These are phyloP conservation scores for Malassezia psittaci DNA, from an alignment of 1,284 basidiomycete species.

Conservation along the genomic window DNA sequence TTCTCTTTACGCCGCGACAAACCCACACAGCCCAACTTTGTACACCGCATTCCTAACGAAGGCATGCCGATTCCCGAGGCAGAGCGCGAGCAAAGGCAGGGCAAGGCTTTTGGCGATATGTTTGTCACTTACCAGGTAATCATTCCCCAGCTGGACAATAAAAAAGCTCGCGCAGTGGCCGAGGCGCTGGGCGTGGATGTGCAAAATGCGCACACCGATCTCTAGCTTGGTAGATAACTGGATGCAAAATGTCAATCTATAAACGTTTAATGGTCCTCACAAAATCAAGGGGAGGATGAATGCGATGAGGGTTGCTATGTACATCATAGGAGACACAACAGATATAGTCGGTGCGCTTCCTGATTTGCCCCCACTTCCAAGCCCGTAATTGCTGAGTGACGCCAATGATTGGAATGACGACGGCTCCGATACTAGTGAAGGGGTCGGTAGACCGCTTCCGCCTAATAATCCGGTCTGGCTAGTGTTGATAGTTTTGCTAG, in stretches of 20 bases:
- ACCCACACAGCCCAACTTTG: conserved; percentile 39
- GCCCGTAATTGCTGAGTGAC: background rate
- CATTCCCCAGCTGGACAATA: conserved; percentile 21
- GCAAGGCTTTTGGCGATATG: conserved; percentile 32
- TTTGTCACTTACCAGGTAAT: conserved; percentile 41
- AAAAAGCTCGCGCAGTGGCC: background rate
- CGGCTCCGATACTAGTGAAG: background rate
- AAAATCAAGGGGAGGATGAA: background rate
- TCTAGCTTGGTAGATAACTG: too few relatives aligned
- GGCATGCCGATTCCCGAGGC: conserved; percentile 39
- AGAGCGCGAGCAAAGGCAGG: conserved; percentile 17
- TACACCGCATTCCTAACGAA: conserved; percentile 28
- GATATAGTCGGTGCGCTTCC: too few relatives aligned
- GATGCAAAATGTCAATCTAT: background rate
- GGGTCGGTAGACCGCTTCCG: conserved; percentile 2
- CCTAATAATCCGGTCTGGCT: background rate
- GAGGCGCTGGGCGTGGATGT: background rate
- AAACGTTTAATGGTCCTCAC: background rate
- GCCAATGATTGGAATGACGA: background rate
- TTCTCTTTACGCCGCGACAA: conserved; percentile 26
- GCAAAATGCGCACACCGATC: background rate
- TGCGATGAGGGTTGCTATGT: background rate
- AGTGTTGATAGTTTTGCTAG: background rate
- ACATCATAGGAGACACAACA: background rate
- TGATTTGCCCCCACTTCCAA: background rate